phyloP scores from a whole-genome alignment of 371 early-diverging fungal species.

The Apophysomyces variabilis region DNA sequence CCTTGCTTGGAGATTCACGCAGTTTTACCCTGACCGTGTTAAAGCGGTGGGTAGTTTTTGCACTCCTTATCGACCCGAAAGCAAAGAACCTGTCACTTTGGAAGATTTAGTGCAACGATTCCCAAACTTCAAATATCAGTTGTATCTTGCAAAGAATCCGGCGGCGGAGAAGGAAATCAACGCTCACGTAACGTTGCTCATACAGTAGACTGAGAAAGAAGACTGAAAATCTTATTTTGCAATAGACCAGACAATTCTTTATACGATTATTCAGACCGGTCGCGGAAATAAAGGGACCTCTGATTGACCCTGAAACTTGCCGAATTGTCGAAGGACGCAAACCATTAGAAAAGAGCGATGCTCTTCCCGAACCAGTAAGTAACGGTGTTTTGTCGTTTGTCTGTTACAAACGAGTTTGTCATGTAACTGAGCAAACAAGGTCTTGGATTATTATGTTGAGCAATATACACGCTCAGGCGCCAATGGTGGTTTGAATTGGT shows the following conservation, averaged over 20 bases:
- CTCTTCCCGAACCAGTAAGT: conserved; percentile 31
- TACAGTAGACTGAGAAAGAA: not conserved
- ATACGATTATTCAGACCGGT: conserved; percentile 36
- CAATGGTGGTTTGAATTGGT: conserved; percentile 51
- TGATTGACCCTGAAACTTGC: conserved; percentile 30
- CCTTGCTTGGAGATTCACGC: conserved; percentile 69
- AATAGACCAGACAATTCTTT: conserved; percentile 35
- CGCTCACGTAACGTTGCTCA: not conserved
- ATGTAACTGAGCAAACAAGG: not conserved
- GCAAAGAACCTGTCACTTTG: conserved; percentile 32
- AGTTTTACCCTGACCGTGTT: conserved; percentile 69
- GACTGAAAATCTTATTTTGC: not conserved
- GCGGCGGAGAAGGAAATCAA: conserved; percentile 48
- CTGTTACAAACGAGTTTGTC: not conserved
- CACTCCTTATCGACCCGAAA: conserved; percentile 64
- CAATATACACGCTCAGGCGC: conserved; percentile 35
- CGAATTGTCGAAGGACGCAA: conserved; percentile 36
- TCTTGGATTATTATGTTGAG: conserved; percentile 44
- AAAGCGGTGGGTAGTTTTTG: conserved; percentile 66
- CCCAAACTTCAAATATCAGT: conserved; percentile 67
- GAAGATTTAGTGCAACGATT: conserved; percentile 55
- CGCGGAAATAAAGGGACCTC: conserved; percentile 16
- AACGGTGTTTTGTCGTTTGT: not conserved
- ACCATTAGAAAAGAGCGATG: conserved; percentile 26
- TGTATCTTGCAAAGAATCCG: conserved; percentile 38